Base-by-base conservation (phyloP, 1,284 basidiomycete genomes). In the Cryptococcus sp. region DNA sequence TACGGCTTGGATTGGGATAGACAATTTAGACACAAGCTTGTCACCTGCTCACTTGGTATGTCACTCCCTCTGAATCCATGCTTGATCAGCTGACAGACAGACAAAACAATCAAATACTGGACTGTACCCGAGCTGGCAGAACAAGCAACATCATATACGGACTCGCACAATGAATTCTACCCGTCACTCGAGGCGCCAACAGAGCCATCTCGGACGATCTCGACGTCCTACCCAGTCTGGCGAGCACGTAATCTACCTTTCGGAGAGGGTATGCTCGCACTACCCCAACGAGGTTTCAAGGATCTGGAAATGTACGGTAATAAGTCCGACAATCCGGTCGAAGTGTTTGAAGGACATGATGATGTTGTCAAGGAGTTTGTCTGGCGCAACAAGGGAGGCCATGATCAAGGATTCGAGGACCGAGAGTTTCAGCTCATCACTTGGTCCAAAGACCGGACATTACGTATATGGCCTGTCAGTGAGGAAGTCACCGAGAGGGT, bases 291-390 rank as follows among this genome's bases (percentile, higher is more conserved):
- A 49, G 88, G 91, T 1, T 87, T 87, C 59, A 87, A 86, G 7
- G 81, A 83, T 0, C 78, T 97, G 21, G 88, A 91, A 69, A 88
- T 98, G 86, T 98, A 85, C 78, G 75, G 76, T 39, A 69, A 67
- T 10, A 57, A 61, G 19, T 60, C 60, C 4, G 53, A 59, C 18
- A 40, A 46, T 7, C 67, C 69, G 2, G 83, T 91, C 7, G 83
- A 87, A 53, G 78, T 80, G 2, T 97, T 96, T 60, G 87, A 88
- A 57, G 93, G 92, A 0, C 91, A 96, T 70, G 82, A 83, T 0
- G 92, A 96, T 64, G 88, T 92, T 4, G 94, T 98, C 34, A 97
- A 97, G 65, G 94, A 99, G 75, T 99, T 96, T 66, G 92, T 99
- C 1, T 98, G 96, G 92, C 79, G 96, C 53, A 83, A 82, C 0